These are phyloP conservation scores for Microcos paniculata DNA, from an alignment of 345 rosid species.

Conservation along the genomic window DNA sequence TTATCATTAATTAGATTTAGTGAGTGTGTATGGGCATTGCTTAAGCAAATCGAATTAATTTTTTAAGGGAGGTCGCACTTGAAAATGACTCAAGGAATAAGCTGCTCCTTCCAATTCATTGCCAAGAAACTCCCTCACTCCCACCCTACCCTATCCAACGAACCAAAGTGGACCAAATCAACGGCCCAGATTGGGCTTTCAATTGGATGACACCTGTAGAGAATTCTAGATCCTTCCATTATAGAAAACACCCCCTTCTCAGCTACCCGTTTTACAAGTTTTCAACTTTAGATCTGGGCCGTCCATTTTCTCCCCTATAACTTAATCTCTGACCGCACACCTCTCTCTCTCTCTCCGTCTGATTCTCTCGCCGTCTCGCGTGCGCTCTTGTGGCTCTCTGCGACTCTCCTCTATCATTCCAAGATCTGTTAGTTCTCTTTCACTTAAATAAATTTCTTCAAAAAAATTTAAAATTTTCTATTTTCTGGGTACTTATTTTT, in stretches of 20 bases:
- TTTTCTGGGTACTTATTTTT: not conserved
- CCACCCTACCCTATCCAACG: not conserved
- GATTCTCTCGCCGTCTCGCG: slow-evolving; percentile 17
- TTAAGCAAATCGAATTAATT: too few species aligned
- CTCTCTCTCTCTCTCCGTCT: not conserved
- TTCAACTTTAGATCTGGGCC: slow-evolving; percentile 31
- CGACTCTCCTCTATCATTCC: not conserved
- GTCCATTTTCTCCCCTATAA: slow-evolving; percentile 22
- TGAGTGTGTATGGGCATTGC: too few species aligned
- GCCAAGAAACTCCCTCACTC: not conserved
- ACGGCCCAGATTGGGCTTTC: not conserved
- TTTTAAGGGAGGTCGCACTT: too few species aligned
- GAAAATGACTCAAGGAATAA: too few species aligned
- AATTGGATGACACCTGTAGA: not conserved
- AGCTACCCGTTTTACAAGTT: not conserved
- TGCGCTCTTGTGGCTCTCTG: slow-evolving; percentile 7
- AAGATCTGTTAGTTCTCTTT: not conserved
- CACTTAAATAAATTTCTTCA: not conserved
- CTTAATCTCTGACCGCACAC: not conserved
- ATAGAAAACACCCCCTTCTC: not conserved
- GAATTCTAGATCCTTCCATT: slow-evolving; percentile 43
- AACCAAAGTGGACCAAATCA: not conserved
- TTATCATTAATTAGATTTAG: too few species aligned
- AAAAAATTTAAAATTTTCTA: not conserved
- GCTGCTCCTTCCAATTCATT: not conserved